Percentiles rank a stretch among this genome's conserved stretches.
These are phyloP conservation scores for Sporothrix sp. DNA, from an alignment of 2,329 filamentous ascomycete genomes.

Conservation along the genomic window DNA sequence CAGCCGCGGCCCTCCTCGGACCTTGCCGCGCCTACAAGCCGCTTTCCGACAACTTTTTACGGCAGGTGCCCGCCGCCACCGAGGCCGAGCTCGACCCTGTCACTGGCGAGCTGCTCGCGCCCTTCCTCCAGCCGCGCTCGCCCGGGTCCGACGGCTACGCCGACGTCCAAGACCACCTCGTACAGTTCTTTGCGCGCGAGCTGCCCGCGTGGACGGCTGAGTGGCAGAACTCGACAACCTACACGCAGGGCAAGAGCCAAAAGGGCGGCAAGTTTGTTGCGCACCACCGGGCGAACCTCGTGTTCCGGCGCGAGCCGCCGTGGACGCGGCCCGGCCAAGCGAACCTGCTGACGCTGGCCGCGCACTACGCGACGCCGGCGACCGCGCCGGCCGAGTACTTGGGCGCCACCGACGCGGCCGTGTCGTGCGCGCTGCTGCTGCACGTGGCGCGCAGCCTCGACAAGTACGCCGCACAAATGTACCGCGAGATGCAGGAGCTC, in stretches of 20 bases:
- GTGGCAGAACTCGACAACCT: conserved; percentile 64
- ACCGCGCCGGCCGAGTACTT: conserved; percentile 64
- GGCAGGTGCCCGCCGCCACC: conserved; percentile 47
- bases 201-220: conserved; percentile 62
- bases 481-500: conserved; percentile 55
- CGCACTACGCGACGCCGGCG: conserved; percentile 71
- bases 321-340: conserved; percentile 61
- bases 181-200: conserved; percentile 55
- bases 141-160: conserved; percentile 61
- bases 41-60: conserved; percentile 58
- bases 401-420: conserved; percentile 75
- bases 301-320: conserved; percentile 69
- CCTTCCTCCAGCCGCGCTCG: conserved; percentile 64
- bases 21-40: conserved; percentile 26
- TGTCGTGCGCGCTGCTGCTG: conserved; percentile 75
- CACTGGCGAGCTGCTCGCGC: conserved; percentile 58
- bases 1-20: conserved; percentile 20
- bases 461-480: conserved; percentile 60
- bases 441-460: conserved; percentile 66
- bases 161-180: conserved; percentile 60
- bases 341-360: conserved; percentile 65
- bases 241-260: not conserved
- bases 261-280: conserved; percentile 31
- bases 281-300: conserved; percentile 62
- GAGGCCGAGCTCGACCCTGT: conserved; percentile 59